Base-by-base conservation (phyloP, 169 alveolate genomes). In the Fabrea salina region DNA sequence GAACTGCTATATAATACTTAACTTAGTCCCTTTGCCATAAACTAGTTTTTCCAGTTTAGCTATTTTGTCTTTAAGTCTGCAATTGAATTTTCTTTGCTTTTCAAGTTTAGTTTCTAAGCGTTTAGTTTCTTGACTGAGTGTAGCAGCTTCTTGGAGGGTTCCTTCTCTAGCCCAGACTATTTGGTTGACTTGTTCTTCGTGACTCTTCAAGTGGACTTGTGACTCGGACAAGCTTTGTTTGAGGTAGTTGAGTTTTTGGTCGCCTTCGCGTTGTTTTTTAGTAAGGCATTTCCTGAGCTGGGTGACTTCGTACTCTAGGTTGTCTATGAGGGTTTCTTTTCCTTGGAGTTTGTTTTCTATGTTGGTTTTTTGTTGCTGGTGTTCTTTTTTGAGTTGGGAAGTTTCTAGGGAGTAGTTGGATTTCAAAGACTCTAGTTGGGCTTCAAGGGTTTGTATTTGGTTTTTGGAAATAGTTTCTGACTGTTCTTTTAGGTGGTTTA, bases 1-100 rank as follows among this genome's bases (percentile, higher is more conserved):
- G 95, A 44, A 85, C 93, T 47, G 94, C 95, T 56, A 19, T 70
- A 19, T 64, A 64, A 37, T 22, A 22, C 4, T 58, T 1, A 58
- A n/a, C n/a, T n/a, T n/a, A 51, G 77, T 58, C 19, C 70, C 82
- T 54, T 58, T 67, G 40, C 54, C 64, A 27, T 74, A 50, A 7
- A 71, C 82, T 66, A 80, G 77, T 53, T 59, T 80, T 41, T 64
- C 75, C 16, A 64, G 54, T 35, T 64, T 64, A 32, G 56, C 39
- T 4, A 64, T 19, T 64, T 41, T 64, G 19, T 33, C 75, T 22
- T 41, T 32, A 32, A 32, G 51, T 40, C 75, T 64, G 16, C 25
- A 39, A 39, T 64, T 64, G 16, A 16, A 39, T 35, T 64, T 64
- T 56, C 35, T 64, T 64, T 64, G 57, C 30, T 64, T 64, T 1